Base-by-base conservation (phyloP, 164 flowering plant genomes). In the Stephania yunnanensis region DNA sequence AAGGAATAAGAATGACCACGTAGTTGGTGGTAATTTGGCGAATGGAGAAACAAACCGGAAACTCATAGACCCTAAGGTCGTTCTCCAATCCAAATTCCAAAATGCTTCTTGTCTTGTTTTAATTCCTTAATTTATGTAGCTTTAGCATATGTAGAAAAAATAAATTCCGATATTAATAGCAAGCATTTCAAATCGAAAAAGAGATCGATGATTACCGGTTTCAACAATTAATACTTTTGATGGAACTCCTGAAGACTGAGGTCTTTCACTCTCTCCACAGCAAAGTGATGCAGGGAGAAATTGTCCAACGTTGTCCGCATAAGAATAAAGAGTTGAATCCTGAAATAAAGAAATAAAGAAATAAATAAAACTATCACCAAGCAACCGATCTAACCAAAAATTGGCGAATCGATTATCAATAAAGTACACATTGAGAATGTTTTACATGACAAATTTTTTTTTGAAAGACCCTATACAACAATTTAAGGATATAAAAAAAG, bases 281-380 rank as follows among this genome's bases (percentile, higher is more conserved):
- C n/a, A n/a, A n/a, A n/a, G n/a, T n/a, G n/a, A n/a, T n/a, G n/a
- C n/a, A n/a, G n/a, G n/a, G n/a, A n/a, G n/a, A n/a, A n/a, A n/a
- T n/a, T n/a, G n/a, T n/a, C n/a, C n/a, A n/a, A n/a, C n/a, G n/a
- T n/a, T n/a, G n/a, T 80, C 87, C 87, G 75, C 91, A 91, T 64
- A 95, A 87, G 80, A 88, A 95, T 69, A 87, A 74, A 22, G n/a
- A n/a, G n/a, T n/a, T n/a, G n/a, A n/a, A n/a, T n/a, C n/a, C n/a
- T n/a, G n/a, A n/a, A n/a, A n/a, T 75, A 86, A 93, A 93, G 89
- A 82, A 31, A 71, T 45, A 6, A 6, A 70, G 1, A n/a, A n/a
- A n/a, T n/a, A 15, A 10, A 42, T 7, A 3, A 17, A 45, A 31
- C 36, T 15, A 42, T 45, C n/a, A 20, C 11, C 29, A 20, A 20